phyloP scores from a whole-genome alignment of 306 rosid species.

The Luffa acutangula region DNA sequence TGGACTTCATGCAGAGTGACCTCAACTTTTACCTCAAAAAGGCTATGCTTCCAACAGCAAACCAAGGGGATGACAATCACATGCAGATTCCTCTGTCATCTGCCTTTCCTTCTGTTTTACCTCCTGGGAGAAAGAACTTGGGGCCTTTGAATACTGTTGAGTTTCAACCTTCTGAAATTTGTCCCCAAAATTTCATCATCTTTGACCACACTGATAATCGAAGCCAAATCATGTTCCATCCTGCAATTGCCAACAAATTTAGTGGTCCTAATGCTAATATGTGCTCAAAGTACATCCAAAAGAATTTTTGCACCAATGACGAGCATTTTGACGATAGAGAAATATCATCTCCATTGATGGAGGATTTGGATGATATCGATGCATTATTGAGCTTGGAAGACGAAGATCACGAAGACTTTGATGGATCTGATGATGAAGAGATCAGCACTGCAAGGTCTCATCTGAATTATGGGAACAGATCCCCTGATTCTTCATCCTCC shows the following conservation, averaged over 20 bases:
- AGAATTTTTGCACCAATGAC: constrained; percentile 29
- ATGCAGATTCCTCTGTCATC: constrained; percentile 52
- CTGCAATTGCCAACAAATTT: constrained; percentile 59
- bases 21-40: constrained; percentile 42
- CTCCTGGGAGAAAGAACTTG: constrained; percentile 42
- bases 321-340: constrained; percentile 33
- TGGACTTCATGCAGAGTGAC: constrained; percentile 57
- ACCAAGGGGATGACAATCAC: constrained; percentile 38
- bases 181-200: constrained; percentile 80
- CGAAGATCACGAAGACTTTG: constrained; percentile 53
- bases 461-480: constrained; percentile 34
- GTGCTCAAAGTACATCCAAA: constrained; percentile 32
- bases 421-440: constrained; percentile 55
- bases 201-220: constrained; percentile 76
- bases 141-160: constrained; percentile 58
- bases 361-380: constrained; percentile 71
- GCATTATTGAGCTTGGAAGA: constrained; percentile 83
- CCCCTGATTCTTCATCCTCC: constrained; percentile 62
- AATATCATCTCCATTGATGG: constrained; percentile 46
- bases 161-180: constrained; percentile 67
- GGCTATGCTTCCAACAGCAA: constrained; percentile 34
- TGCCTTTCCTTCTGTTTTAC: constrained; percentile 35
- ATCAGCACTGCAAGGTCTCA: constrained; percentile 80
- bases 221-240: constrained; percentile 75
- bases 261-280: constrained; percentile 37